Percentiles rank a stretch among this genome's conserved stretches.
phyloP scores from a whole-genome alignment of 2,329 filamentous ascomycete species.

The Penicillium capsulatum region DNA sequence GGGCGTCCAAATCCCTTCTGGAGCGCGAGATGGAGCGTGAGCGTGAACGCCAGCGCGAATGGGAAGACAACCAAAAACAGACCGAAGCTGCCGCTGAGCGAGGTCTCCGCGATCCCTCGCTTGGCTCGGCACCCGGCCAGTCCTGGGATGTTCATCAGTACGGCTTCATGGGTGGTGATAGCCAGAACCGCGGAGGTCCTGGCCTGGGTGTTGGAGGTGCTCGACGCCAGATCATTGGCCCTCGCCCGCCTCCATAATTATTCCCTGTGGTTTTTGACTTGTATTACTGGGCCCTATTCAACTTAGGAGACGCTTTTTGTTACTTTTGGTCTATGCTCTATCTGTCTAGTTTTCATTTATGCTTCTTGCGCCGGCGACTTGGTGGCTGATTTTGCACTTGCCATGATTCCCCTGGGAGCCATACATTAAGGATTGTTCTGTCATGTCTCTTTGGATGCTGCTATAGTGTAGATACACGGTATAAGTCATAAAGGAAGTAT shows the following conservation, averaged over 20 bases:
- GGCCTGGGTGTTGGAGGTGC: slow-evolving; percentile 53
- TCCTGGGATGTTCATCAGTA: slow-evolving; percentile 63
- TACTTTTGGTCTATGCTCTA: not conserved
- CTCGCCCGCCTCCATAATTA: slow-evolving; percentile 47
- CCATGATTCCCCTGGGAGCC: slow-evolving; percentile 11
- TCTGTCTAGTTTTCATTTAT: not conserved
- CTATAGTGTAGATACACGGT: slow-evolving; percentile 9
- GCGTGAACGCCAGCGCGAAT: slow-evolving; percentile 60
- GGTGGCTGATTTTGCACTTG: slow-evolving; percentile 9
- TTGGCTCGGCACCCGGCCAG: slow-evolving; percentile 47
- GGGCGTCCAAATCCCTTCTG: slow-evolving; percentile 60
- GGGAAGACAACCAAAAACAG: slow-evolving; percentile 58
- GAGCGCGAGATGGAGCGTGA: slow-evolving; percentile 66
- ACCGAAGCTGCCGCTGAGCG: slow-evolving; percentile 42
- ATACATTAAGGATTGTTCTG: not conserved
- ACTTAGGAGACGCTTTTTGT: slow-evolving; percentile 3
- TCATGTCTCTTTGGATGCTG: slow-evolving; percentile 1
- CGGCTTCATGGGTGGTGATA: slow-evolving; percentile 60
- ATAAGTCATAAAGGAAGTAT: too few relatives aligned
- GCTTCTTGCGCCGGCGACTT: slow-evolving; percentile 13
- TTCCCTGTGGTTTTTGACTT: not conserved
- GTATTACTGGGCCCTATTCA: slow-evolving; percentile 5
- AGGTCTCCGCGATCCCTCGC: slow-evolving; percentile 33
- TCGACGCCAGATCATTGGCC: slow-evolving; percentile 60
- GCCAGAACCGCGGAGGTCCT: slow-evolving; percentile 53